A percentile compares a stretch with the other conserved stretches of the same genome.
Evolutionary conservation across 2,329 filamentous ascomycete genomes (phyloP).

Genomic region (Magnaporthiopsis poae): DNA sequence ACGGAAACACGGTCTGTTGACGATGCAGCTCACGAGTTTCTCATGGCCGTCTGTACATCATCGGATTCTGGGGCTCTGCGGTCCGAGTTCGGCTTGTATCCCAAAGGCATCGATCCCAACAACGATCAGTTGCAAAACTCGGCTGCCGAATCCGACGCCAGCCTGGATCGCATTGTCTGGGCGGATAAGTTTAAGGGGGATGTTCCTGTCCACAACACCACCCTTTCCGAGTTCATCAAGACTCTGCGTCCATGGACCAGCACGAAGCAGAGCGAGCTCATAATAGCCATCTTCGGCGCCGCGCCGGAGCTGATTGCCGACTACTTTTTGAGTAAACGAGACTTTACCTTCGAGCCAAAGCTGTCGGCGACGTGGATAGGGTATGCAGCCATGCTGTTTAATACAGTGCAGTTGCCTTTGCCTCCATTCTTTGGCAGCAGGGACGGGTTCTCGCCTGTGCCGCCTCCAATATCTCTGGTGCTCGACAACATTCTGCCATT

Average conservation of each 20-base stretch:
- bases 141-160: conserved; percentile 35
- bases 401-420: conserved; percentile 63
- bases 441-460: conserved; percentile 51
- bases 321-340: conserved; percentile 72
- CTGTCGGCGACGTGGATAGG: conserved; percentile 90
- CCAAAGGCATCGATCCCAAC: conserved; percentile 40
- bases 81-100: conserved; percentile 74
- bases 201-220: conserved; percentile 68
- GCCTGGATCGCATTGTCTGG: conserved; percentile 60
- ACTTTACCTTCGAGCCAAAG: conserved; percentile 83
- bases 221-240: conserved; percentile 67
- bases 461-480: conserved; percentile 68
- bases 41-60: conserved; percentile 66
- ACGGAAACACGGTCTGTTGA: conserved; percentile 50
- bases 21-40: conserved; percentile 62
- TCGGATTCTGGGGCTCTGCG: conserved; percentile 64
- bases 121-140: not conserved
- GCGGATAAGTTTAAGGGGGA: conserved; percentile 57
- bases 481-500: conserved; percentile 80
- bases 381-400: conserved; percentile 80
- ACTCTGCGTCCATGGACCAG: conserved; percentile 75
- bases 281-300: conserved; percentile 67
- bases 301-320: conserved; percentile 80
- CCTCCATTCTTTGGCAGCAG: conserved; percentile 62
- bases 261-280: conserved; percentile 68